Evolutionary conservation across 306 rosid species (phyloP).

Genomic region (Fragaria vesca): DNA sequence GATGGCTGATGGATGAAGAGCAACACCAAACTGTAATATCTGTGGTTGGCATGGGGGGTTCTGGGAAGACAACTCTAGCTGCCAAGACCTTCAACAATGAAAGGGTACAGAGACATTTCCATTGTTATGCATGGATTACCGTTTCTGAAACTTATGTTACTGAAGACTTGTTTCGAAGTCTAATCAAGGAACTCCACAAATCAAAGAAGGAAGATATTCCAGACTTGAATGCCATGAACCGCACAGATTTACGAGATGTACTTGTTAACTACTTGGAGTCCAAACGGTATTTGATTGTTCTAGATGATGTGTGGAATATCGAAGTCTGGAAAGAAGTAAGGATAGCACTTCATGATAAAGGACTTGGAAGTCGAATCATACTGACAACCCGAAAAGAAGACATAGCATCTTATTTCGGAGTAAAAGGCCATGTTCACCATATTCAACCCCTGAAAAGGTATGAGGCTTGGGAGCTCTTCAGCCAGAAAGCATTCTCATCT

Average conservation of each 20-base stretch:
- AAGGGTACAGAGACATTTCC: neutral
- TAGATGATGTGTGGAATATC: neutral
- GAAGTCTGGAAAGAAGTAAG: neutral
- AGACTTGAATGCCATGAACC: neutral
- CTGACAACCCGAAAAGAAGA: neutral
- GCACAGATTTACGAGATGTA: neutral
- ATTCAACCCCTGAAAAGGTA: too few species aligned
- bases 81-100: neutral
- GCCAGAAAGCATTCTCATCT: neutral
- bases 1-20: neutral
- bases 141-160: neutral
- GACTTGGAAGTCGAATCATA: neutral
- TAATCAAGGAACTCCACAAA: neutral
- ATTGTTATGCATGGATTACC: neutral
- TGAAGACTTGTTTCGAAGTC: neutral
- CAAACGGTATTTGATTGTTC: too few species aligned
- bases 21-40: neutral
- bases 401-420: neutral
- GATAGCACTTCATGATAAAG: neutral
- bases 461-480: too few species aligned
- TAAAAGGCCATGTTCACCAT: neutral
- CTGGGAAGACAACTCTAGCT: neutral
- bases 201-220: neutral
- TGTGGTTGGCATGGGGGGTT: conserved; percentile 8
- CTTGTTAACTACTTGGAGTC: neutral